Evolutionary conservation across 1,139 yeast genomes (phyloP).

Genomic region (Suhomyces guaymorum): DNA sequence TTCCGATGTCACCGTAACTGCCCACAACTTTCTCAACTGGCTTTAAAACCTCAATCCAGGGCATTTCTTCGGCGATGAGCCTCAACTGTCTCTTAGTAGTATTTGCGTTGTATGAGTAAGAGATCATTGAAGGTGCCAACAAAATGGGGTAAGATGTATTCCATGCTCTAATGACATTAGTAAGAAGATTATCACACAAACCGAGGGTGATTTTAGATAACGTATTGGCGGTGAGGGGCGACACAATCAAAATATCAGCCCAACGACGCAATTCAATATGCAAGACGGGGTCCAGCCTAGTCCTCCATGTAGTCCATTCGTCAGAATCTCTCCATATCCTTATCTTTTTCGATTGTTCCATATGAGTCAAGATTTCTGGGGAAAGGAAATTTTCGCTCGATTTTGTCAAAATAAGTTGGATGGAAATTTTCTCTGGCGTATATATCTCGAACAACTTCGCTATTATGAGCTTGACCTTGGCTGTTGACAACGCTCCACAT

Average conservation of each 20-base stretch:
- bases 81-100: slow-evolving; percentile 80
- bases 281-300: slow-evolving; percentile 84
- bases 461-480: slow-evolving; percentile 73
- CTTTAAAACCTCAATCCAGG: slow-evolving; percentile 83
- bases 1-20: slow-evolving; percentile 91
- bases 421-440: slow-evolving; percentile 68
- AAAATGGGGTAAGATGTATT: slow-evolving; percentile 83
- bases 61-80: slow-evolving; percentile 80
- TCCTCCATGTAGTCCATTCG: slow-evolving; percentile 89
- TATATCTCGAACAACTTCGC: slow-evolving; percentile 77
- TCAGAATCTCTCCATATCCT: slow-evolving; percentile 87
- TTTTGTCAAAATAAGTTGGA: slow-evolving; percentile 78
- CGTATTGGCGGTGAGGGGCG: slow-evolving; percentile 90
- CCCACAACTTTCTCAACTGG: slow-evolving; percentile 95
- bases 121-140: slow-evolving; percentile 93
- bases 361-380: slow-evolving; percentile 48
- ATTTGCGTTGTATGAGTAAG: slow-evolving; percentile 84
- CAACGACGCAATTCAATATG: slow-evolving; percentile 92
- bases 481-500: slow-evolving; percentile 83
- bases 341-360: slow-evolving; percentile 45
- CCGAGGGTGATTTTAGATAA: slow-evolving; percentile 89
- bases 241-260: slow-evolving; percentile 90
- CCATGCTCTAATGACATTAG: slow-evolving; percentile 92
- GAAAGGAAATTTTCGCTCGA: slow-evolving; percentile 81
- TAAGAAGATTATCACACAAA: slow-evolving; percentile 81